Evolutionary conservation across 768 basidiomycete species (phyloP).

Genomic region (Boletus tylopilopsis): DNA sequence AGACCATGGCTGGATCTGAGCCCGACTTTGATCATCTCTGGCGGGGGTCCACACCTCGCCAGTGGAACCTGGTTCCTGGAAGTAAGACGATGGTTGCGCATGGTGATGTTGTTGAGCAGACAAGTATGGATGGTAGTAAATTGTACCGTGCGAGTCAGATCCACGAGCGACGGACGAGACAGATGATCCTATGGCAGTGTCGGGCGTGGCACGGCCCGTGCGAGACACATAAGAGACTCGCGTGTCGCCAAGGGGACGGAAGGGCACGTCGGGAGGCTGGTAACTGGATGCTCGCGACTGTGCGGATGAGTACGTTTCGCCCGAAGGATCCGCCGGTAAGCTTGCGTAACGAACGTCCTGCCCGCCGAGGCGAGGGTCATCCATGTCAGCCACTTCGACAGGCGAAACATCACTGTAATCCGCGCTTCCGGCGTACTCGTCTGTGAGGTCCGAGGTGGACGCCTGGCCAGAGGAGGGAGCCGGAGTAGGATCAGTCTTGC

Average conservation of each 20-base stretch:
- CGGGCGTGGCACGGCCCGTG: constrained; percentile 26
- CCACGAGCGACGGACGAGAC: constrained; percentile 24
- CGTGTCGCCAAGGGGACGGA: constrained; percentile 25
- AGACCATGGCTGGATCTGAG: constrained; percentile 24
- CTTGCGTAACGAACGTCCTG: constrained; percentile 24
- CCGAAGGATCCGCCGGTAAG: constrained; percentile 18
- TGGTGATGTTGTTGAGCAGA: constrained; percentile 23
- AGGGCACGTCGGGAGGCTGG: constrained; percentile 24
- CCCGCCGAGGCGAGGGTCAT: constrained; percentile 14
- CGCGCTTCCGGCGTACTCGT: constrained; percentile 25
- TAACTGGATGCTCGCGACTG: constrained; percentile 21
- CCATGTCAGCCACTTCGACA: constrained; percentile 29
- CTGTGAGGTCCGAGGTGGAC: constrained; percentile 30
- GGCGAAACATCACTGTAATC: constrained; percentile 40
- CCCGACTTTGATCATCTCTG: constrained; percentile 22
- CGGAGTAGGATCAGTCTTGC: constrained; percentile 36
- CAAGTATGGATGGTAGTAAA: constrained; percentile 26
- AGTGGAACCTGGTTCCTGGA: constrained; percentile 14
- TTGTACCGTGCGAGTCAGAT: constrained; percentile 19
- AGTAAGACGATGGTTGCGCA: constrained; percentile 23
- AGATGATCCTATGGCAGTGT: constrained; percentile 17
- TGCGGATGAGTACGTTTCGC: constrained; percentile 9
- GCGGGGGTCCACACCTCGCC: constrained; percentile 20
- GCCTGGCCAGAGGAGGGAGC: constrained; percentile 30
- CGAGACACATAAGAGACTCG: constrained; percentile 27